Evolutionary conservation across 2,329 filamentous ascomycete species (phyloP), one percentile per base, ranked within the genome.

Genomic region (Trichoderma simmonsii): DNA sequence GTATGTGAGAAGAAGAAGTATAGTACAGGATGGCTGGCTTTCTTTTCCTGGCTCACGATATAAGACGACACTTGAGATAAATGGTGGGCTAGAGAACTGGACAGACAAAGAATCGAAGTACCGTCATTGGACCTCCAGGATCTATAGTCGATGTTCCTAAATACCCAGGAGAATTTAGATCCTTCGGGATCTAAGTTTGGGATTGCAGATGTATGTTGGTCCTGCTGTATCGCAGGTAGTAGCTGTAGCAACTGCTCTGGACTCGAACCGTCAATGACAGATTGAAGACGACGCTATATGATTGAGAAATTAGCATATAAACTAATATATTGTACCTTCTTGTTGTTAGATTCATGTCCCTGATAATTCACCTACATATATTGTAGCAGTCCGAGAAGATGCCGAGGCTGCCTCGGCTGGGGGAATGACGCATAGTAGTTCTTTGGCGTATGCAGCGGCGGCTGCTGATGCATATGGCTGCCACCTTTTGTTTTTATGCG

Each of bases 401-500:
- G n/a, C n/a, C n/a, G n/a, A n/a, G n/a, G n/a, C n/a, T n/a, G n/a
- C n/a, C n/a, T n/a, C n/a, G n/a, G n/a, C n/a, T n/a, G n/a, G n/a
- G n/a, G n/a, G n/a, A n/a, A n/a, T n/a, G n/a, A n/a, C n/a, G n/a
- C n/a, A n/a, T n/a, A n/a, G n/a, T n/a, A n/a, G n/a, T n/a, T 67
- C 64, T 11, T 75, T 75, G 1, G 74, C 74, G 51, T 70, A 78
- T 11, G 77, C 79, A 0, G 81, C 80, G 0, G 81, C 81, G 0
- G 76, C 77, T 0, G 74, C 76, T 0, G 82, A 78, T 0, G 82
- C 81, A 73, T 81, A 82, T 0, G 36, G 30, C n/a, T 82, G 79
- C 81, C 81, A 83, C 11, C 9, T 21, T 9, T 83, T 78, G 36
- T 79, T 80, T 71, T 83, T 83, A 64, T 83, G 81, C 0, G 76